A percentile compares a stretch with the other conserved stretches of the same genome.
phyloP scores from a whole-genome alignment of 495 filamentous ascomycete species.

The Aspergillus ellipticus region DNA sequence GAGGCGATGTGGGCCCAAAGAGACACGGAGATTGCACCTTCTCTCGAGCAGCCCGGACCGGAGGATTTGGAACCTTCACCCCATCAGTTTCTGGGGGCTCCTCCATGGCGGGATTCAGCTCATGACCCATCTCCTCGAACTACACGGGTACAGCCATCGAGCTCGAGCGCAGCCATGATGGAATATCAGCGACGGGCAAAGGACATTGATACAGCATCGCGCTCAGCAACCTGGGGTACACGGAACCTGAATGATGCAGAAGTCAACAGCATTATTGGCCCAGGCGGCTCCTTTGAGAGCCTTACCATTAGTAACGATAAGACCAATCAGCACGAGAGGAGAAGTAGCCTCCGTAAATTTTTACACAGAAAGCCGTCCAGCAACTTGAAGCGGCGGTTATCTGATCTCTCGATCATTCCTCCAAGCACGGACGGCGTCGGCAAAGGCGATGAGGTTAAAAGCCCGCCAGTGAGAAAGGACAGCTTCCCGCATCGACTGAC shows the following conservation, averaged over 20 bases:
- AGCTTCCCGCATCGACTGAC: constrained; percentile 53
- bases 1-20: constrained; percentile 25
- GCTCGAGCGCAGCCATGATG: constrained; percentile 44
- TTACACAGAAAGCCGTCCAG: constrained; percentile 43
- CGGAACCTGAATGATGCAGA: constrained; percentile 60
- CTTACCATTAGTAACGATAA: constrained; percentile 53
- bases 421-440: constrained; percentile 29
- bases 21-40: constrained; percentile 24
- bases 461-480: constrained; percentile 36
- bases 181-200: constrained; percentile 38
- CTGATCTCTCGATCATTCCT: constrained; percentile 30
- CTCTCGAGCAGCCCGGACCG: constrained; percentile 15
- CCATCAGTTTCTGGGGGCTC: constrained; percentile 32
- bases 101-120: constrained; percentile 43
- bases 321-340: constrained; percentile 31
- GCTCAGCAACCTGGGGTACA: constrained; percentile 71
- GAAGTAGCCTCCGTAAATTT: constrained; percentile 47
- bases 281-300: constrained; percentile 58
- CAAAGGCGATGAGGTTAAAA: constrained; percentile 27
- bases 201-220: constrained; percentile 51
- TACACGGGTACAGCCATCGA: constrained; percentile 39
- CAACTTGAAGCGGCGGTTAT: constrained; percentile 32
- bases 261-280: constrained; percentile 52
- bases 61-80: constrained; percentile 24
- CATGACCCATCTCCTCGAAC: constrained; percentile 27